Base-by-base conservation (phyloP, 2,329 filamentous ascomycete genomes). In the Eurotiales sp. region DNA sequence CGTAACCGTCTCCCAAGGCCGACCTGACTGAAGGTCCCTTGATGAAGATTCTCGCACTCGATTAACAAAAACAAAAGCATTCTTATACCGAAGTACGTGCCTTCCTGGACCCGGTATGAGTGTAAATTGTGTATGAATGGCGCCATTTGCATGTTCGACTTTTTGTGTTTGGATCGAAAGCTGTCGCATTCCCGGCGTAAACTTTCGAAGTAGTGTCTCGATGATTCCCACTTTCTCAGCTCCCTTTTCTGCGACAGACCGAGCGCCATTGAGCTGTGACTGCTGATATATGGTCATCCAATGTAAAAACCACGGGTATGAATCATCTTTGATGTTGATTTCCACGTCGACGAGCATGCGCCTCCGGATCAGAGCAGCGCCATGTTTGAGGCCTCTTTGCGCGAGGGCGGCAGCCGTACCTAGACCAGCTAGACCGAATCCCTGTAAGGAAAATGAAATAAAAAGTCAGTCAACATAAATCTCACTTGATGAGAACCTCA, bases 321-420 rank as follows among this genome's bases (percentile, higher is more conserved):
- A 91, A 40, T 90, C 84, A 72, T 99, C 93, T 62, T 92, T 88
- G 65, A 90, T 88, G 69, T 88, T 92, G 70, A 99, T 96, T 71
- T 99, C 93, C 62, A 99, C 84, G 63, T 96, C 90, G 61, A 97
- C 89, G 25, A 99, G 84, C 73, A 99, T 83, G 44, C 92, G 88
- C 48, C 87, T 85, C 45, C 89, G 87, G 53, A 96, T 73, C 51
- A 95, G 78, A 39, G 81, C 80, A n/a, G 86, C 84, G 50, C 84
- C 84, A 61, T 84, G 77, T 54, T 91, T 81, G 53, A 87, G 69
- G 29, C 88, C 88, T 64, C 86, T 86, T 56, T 93, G 90, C 25
- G 85, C 88, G 60, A 95, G 82, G 11, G 90, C 86, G 27, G 90
- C 81, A 36, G 82, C 86, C 29, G 90, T 89, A 56, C 90, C 93